Percentiles rank a stretch among this genome's conserved stretches.
Evolutionary conservation across 2,329 filamentous ascomycete species (phyloP).

Genomic region (Arthrobotrys pseudoclavata): DNA sequence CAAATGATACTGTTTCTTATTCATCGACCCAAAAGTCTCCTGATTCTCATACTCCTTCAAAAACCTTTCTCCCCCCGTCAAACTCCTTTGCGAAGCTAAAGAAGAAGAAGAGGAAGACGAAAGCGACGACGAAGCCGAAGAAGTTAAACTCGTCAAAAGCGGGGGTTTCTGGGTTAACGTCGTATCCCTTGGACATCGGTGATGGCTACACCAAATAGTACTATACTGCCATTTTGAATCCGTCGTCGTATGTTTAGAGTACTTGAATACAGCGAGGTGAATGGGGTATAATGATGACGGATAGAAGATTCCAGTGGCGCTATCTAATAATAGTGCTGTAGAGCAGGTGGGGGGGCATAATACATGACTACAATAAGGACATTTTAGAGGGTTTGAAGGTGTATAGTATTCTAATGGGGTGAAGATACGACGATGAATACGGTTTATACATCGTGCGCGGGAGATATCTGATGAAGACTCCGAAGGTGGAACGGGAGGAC

Average conservation of each 20-base stretch:
- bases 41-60: constrained; percentile 29
- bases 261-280: constrained; percentile 37
- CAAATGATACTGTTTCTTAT: constrained; percentile 43
- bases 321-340: constrained; percentile 45
- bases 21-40: constrained; percentile 1
- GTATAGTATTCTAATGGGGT: constrained; percentile 8
- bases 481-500: constrained; percentile 28
- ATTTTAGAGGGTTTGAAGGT: constrained; percentile 14
- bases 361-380: constrained; percentile 44
- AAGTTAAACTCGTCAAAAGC: constrained; percentile 6
- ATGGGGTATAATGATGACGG: constrained; percentile 34
- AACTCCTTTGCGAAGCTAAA: not conserved
- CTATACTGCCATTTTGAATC: constrained; percentile 24
- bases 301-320: constrained; percentile 39
- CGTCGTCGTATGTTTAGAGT: constrained; percentile 7
- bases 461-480: not conserved
- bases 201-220: constrained; percentile 51
- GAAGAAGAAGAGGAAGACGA: not conserved
- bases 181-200: constrained; percentile 48
- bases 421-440: constrained; percentile 23
- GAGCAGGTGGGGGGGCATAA: constrained; percentile 38
- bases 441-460: constrained; percentile 24
- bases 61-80: constrained; percentile 8
- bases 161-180: constrained; percentile 27
- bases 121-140: constrained; percentile 1